These are phyloP conservation scores for Cinnamomum chago DNA, from an alignment of 164 flowering plant genomes.

Conservation along the genomic window DNA sequence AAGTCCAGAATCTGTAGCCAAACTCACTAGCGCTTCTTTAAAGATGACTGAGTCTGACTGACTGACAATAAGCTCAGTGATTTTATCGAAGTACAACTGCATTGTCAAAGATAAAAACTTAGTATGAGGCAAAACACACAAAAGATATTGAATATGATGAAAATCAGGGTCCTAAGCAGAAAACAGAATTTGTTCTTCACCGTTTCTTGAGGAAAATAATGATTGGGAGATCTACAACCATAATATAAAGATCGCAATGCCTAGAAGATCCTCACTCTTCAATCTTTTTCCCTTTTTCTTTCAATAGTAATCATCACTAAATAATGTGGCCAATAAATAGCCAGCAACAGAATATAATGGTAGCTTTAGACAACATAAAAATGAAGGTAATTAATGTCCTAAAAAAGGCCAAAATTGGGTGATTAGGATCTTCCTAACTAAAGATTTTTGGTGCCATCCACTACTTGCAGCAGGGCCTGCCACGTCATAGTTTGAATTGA, in stretches of 20 bases:
- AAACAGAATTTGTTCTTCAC: no score
- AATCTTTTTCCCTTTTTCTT: background rate
- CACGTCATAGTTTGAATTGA: background rate
- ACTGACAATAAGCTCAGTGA: constrained; percentile 69
- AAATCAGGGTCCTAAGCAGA: no score
- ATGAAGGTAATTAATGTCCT: background rate
- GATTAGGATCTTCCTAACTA: background rate
- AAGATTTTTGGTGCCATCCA: background rate
- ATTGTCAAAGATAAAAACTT: constrained; percentile 10
- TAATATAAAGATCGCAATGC: no score
- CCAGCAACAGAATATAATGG: no score
- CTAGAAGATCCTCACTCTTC: background rate
- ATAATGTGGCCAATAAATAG: background rate
- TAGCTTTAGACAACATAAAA: no score
- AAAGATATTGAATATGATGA: no score
- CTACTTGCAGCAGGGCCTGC: background rate
- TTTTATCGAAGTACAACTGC: constrained; percentile 92
- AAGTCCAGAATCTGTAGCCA: constrained; percentile 92
- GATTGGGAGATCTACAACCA: no score
- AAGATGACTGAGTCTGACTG: constrained; percentile 64
- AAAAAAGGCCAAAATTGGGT: background rate
- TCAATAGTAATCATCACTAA: background rate
- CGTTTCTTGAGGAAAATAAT: no score
- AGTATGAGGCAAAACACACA: background rate
- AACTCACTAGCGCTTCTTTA: constrained; percentile 71